Base-by-base conservation (phyloP, 768 basidiomycete species). In the Thelephora ganbajun region DNA sequence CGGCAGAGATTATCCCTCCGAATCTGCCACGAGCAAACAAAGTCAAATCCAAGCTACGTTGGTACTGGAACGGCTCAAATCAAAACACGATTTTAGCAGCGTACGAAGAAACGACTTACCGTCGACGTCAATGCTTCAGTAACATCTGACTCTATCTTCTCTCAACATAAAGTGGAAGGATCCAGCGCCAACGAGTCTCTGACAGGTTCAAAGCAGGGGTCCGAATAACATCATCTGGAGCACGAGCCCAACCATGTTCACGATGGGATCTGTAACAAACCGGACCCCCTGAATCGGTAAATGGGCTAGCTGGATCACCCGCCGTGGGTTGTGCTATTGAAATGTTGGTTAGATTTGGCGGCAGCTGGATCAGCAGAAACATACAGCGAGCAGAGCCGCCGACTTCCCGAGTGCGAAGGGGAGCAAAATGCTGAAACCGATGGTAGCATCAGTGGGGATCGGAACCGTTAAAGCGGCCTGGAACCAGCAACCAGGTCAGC, bases 371-470 rank as follows among this genome's bases (percentile, higher is more conserved):
- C 18, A 14, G 16, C 34, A 5, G 54, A 12, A 6, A 72, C 84
- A 49, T 59, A 92, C 90, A 6, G 80, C 76, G 43, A 96, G 63
- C 7, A 91, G 66, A 3, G 86, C 84, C 4, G 79, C 66, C 0
- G 83, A 75, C 63, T 92, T 94, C 5, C 94, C 94, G n/a, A 96
- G 66, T 0, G 83, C 84, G 62, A 88, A 91, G 0, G 94, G 94
- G 35, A 90, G 61, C 76, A 82, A 91, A 33, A 96, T 65, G 11
- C 86, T n/a, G n/a, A n/a, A n/a, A n/a, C n/a, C n/a, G n/a, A n/a
- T n/a, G n/a, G n/a, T n/a, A n/a, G n/a, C n/a, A n/a, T n/a, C n/a
- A n/a, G n/a, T n/a, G n/a, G n/a, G n/a, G n/a, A n/a, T n/a, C n/a
- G n/a, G n/a, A n/a, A n/a, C n/a, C n/a, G n/a, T n/a, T n/a, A n/a